These are phyloP conservation scores for Eragrostis tef DNA, from an alignment of 202 grass and related monocot species.

Conservation along the genomic window DNA sequence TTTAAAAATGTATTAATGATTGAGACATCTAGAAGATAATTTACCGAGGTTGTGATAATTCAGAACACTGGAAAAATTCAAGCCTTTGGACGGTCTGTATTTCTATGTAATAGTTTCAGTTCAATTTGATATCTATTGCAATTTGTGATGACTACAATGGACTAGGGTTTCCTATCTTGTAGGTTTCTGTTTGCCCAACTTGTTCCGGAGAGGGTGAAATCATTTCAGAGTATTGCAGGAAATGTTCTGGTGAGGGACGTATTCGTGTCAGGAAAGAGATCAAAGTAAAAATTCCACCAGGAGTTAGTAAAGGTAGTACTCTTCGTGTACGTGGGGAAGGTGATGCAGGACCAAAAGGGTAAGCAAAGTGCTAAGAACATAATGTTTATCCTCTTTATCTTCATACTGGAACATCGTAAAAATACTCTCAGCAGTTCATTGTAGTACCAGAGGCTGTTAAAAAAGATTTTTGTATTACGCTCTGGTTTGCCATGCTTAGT, in stretches of 20 bases:
- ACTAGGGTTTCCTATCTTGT: conserved; percentile 31
- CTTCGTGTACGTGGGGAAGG: conserved; percentile 98
- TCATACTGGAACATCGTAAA: conserved; percentile 20
- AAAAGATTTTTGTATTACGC: conserved; percentile 6
- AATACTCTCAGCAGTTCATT: conserved; percentile 30
- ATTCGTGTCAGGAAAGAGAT: conserved; percentile 93
- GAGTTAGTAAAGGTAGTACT: conserved; percentile 97
- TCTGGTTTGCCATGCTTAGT: background rate
- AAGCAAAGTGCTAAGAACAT: conserved; percentile 41
- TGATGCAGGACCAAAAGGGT: conserved; percentile 97
- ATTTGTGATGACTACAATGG: conserved; percentile 6
- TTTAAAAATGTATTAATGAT: background rate
- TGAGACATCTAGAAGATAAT: conserved; percentile 12
- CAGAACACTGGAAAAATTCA: background rate
- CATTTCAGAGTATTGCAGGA: conserved; percentile 95
- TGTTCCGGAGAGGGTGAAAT: conserved; percentile 85
- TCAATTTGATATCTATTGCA: conserved; percentile 39
- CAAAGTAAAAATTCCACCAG: conserved; percentile 95
- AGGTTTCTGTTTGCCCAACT: conserved; percentile 96
- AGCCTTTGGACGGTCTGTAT: background rate
- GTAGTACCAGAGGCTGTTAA: conserved; percentile 24
- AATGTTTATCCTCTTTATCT: conserved; percentile 35
- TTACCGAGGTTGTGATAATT: background rate
- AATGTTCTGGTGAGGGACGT: conserved; percentile 93
- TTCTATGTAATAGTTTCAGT: conserved; percentile 34